A percentile compares a stretch with the other conserved stretches of the same genome.
Conservation (phyloP, 306 rosid genomes). For the Parietaria judaica region DNA sequence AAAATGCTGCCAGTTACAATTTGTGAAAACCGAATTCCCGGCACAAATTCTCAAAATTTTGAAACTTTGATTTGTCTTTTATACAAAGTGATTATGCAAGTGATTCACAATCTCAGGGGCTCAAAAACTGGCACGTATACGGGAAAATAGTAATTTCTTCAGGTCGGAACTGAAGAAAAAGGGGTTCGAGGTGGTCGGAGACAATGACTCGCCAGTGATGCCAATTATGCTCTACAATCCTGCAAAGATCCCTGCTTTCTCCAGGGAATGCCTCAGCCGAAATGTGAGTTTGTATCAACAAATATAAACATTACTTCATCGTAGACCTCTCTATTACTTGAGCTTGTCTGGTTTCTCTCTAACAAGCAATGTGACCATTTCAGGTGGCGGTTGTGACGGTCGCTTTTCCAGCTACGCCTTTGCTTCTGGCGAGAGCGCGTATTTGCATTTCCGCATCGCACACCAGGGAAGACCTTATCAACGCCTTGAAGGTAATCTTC, state of each 20-base stretch:
- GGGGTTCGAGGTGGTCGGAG: conserved; percentile 86
- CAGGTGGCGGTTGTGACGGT: conserved; percentile 91
- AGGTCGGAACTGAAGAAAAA: conserved; percentile 69
- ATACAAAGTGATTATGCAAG: conserved; percentile 15
- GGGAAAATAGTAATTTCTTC: conserved; percentile 72
- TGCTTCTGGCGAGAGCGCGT: conserved; percentile 75
- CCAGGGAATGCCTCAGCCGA: conserved; percentile 87
- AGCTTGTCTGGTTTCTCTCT: neutral
- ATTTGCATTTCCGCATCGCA: conserved; percentile 90
- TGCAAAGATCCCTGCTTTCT: conserved; percentile 86
- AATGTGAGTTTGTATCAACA: conserved; percentile 39
- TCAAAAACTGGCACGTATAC: conserved; percentile 59
- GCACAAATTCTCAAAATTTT: no score
- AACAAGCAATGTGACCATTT: neutral
- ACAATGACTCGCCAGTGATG: conserved; percentile 74
- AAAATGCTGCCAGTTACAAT: no score
- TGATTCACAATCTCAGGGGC: conserved; percentile 32
- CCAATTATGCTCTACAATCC: conserved; percentile 90
- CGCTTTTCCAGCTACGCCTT: conserved; percentile 89
- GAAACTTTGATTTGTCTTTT: no score
- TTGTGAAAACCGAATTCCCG: no score
- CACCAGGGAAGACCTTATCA: conserved; percentile 68
- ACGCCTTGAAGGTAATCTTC: conserved; percentile 57
- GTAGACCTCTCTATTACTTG: neutral
- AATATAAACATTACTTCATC: neutral